phyloP scores from a whole-genome alignment of 2,329 filamentous ascomycete species.

The Hypoxylon sp. region DNA sequence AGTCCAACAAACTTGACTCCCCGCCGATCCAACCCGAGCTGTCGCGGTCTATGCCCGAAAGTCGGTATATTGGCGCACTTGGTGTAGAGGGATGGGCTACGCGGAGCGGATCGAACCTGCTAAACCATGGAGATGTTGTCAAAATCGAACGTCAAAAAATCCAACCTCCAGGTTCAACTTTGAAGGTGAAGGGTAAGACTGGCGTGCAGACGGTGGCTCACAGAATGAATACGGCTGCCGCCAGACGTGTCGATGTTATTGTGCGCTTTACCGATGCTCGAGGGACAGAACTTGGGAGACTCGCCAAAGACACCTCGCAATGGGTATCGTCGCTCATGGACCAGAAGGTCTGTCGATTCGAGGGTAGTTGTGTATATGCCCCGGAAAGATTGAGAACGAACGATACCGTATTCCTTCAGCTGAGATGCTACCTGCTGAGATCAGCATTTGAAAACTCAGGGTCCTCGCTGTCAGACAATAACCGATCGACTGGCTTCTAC shows the following conservation, averaged over 20 bases:
- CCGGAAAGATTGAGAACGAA: conserved; percentile 87
- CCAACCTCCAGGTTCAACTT: conserved; percentile 60
- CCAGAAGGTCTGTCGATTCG: conserved; percentile 86
- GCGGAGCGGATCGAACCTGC: conserved; percentile 75
- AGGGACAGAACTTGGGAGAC: conserved; percentile 83
- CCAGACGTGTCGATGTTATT: conserved; percentile 80
- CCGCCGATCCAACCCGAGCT: conserved; percentile 14
- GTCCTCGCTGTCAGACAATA: conserved; percentile 72
- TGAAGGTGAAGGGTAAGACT: conserved; percentile 50
- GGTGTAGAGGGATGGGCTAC: conserved; percentile 94
- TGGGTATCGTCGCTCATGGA: conserved; percentile 96
- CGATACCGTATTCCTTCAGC: conserved; percentile 91
- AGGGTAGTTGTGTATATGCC: conserved; percentile 87
- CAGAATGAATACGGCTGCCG: conserved; percentile 57
- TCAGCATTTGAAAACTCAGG: conserved; percentile 74
- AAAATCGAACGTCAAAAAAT: conserved; percentile 86
- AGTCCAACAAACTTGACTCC: conserved; percentile 24
- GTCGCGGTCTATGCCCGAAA: conserved; percentile 47
- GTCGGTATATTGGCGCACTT: conserved; percentile 87
- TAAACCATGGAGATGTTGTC: conserved; percentile 84
- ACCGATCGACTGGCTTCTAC: conserved; percentile 76
- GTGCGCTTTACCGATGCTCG: conserved; percentile 85
- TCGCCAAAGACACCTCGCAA: conserved; percentile 84
- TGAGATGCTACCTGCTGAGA: conserved; percentile 78
- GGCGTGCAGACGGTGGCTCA: conserved; percentile 46